These are phyloP conservation scores for Termitomyces titanicus DNA, from an alignment of 768 basidiomycete genomes.

Conservation along the genomic window DNA sequence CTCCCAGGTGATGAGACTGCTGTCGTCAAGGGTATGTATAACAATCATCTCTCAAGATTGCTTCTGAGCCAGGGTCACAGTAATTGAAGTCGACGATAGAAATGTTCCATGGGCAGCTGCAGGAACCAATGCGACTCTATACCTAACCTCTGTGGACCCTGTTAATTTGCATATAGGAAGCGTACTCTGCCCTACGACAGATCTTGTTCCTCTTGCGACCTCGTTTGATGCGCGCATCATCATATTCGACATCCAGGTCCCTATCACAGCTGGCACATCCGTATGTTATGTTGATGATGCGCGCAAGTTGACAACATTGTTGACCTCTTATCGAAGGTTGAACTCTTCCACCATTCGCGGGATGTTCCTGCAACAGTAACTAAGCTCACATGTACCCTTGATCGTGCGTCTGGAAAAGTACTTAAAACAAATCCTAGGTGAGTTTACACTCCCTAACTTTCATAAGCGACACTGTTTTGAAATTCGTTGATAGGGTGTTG, in stretches of 20 bases:
- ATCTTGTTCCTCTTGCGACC: constrained; percentile 72
- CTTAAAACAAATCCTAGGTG: constrained; percentile 81
- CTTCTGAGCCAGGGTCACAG: constrained; percentile 35
- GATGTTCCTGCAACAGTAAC: constrained; percentile 89
- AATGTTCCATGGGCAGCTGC: constrained; percentile 84
- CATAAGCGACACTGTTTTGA: background rate
- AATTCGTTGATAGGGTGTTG: constrained; percentile 55
- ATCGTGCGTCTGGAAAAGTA: constrained; percentile 71
- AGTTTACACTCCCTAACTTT: constrained; percentile 9
- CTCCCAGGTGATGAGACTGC: constrained; percentile 92
- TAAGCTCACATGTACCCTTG: constrained; percentile 74
- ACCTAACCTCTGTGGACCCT: constrained; percentile 80
- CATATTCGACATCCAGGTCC: constrained; percentile 88
- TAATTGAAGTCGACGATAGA: constrained; percentile 80
- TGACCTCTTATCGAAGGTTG: constrained; percentile 49
- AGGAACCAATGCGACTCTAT: constrained; percentile 85
- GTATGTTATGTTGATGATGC: constrained; percentile 36
- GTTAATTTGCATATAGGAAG: constrained; percentile 85
- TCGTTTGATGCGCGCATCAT: constrained; percentile 86
- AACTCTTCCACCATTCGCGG: constrained; percentile 91
- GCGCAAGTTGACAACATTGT: background rate
- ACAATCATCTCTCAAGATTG: background rate
- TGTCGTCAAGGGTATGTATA: constrained; percentile 59
- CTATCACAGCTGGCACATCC: constrained; percentile 83
- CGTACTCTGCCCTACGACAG: constrained; percentile 75